These are phyloP conservation scores for Penicillium crustosum DNA, from an alignment of 2,329 filamentous ascomycete genomes.

Conservation along the genomic window DNA sequence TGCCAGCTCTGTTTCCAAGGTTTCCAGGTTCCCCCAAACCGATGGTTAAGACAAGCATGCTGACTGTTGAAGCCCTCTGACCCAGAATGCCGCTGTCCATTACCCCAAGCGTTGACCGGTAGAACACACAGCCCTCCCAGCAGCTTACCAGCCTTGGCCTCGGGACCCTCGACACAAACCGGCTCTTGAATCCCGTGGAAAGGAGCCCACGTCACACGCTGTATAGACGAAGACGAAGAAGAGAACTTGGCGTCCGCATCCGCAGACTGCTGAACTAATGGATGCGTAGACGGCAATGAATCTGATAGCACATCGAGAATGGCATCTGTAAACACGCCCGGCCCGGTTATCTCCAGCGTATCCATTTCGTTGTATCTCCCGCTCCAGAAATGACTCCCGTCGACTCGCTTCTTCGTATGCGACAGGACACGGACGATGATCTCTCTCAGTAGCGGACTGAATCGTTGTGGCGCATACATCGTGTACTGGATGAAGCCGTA, in stretches of 20 bases:
- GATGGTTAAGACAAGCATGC: slow-evolving; percentile 37
- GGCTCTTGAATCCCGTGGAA: slow-evolving; percentile 30
- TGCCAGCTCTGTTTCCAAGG: slow-evolving; percentile 38
- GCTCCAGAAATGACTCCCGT: slow-evolving; percentile 15
- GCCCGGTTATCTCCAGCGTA: slow-evolving; percentile 36
- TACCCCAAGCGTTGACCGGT: slow-evolving; percentile 65
- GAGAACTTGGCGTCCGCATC: slow-evolving; percentile 25
- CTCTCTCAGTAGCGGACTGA: slow-evolving; percentile 35
- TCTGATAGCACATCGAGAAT: slow-evolving; percentile 34
- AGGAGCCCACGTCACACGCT: slow-evolving; percentile 37
- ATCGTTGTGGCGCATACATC: slow-evolving; percentile 36
- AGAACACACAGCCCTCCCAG: slow-evolving; percentile 85
- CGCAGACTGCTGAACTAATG: slow-evolving; percentile 25
- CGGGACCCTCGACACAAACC: slow-evolving; percentile 27
- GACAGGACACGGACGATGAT: slow-evolving; percentile 34
- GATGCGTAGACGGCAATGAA: slow-evolving; percentile 29
- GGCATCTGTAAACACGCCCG: slow-evolving; percentile 38
- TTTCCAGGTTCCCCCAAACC: slow-evolving; percentile 38
- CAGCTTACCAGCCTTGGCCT: slow-evolving; percentile 50
- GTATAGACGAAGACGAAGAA: slow-evolving; percentile 6
- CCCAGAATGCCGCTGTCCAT: slow-evolving; percentile 37
- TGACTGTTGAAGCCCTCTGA: slow-evolving; percentile 28
- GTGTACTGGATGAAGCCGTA: slow-evolving; percentile 39
- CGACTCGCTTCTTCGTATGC: slow-evolving; percentile 32
- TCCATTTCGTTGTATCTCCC: slow-evolving; percentile 28